These are phyloP conservation scores for Candida odintsovae DNA, from an alignment of 805 yeast species.

Conservation along the genomic window DNA sequence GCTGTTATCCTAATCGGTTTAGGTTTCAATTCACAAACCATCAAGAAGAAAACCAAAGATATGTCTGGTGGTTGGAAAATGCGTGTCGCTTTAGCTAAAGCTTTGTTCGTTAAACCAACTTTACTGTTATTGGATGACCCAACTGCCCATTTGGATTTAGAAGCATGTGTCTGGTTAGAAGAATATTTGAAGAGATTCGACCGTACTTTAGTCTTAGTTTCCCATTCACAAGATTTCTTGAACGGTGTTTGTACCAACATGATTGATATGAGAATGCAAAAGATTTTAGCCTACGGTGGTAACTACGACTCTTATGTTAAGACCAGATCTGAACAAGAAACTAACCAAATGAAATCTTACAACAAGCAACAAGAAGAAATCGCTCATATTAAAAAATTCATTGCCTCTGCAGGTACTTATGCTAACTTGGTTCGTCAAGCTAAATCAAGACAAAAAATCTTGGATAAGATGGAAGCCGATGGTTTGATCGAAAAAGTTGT, in stretches of 20 bases:
- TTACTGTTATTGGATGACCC: slow-evolving; percentile 94
- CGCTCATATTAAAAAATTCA: slow-evolving; percentile 95
- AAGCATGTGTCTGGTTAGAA: slow-evolving; percentile 99
- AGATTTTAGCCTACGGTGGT: slow-evolving; percentile 83
- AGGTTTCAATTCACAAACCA: slow-evolving; percentile 86
- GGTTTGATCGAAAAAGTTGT: slow-evolving; percentile 92
- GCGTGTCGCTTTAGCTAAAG: slow-evolving; percentile 98
- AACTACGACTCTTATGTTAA: slow-evolving; percentile 95
- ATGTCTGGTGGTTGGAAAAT: slow-evolving; percentile 99
- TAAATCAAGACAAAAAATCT: slow-evolving; percentile 97
- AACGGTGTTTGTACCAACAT: slow-evolving; percentile 98
- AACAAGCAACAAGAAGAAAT: slow-evolving; percentile 98
- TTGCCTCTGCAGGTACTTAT: slow-evolving; percentile 99
- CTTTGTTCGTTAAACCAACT: slow-evolving; percentile 96
- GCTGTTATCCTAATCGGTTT: slow-evolving; percentile 94
- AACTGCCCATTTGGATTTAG: slow-evolving; percentile 98
- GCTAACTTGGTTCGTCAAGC: slow-evolving; percentile 98
- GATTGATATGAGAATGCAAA: slow-evolving; percentile 93
- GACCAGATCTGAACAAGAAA: slow-evolving; percentile 90
- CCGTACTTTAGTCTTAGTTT: slow-evolving; percentile 86
- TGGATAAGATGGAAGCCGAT: slow-evolving; percentile 99
- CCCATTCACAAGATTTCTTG: slow-evolving; percentile 98
- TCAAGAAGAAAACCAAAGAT: slow-evolving; percentile 90
- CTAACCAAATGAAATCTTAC: slow-evolving; percentile 97
- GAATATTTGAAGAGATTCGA: slow-evolving; percentile 94